These are phyloP conservation scores for Geranomyces michiganensis DNA, from an alignment of 192 early-diverging fungal species.

Conservation along the genomic window DNA sequence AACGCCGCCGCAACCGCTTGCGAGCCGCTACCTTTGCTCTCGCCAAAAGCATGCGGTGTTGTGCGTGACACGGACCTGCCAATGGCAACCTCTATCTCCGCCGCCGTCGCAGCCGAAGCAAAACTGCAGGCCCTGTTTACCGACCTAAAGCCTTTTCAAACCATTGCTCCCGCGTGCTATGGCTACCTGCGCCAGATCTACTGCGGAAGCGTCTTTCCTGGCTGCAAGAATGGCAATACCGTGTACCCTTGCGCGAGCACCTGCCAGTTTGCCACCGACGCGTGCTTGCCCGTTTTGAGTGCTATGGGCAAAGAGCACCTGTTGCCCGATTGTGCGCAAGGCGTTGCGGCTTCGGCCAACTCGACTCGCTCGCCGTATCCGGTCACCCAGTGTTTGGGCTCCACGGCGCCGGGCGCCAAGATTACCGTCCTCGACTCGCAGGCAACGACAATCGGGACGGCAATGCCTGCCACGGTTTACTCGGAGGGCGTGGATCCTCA, in stretches of 20 bases:
- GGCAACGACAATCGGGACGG: neutral
- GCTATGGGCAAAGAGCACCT: slow-evolving; percentile 7
- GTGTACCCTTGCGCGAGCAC: slow-evolving; percentile 22
- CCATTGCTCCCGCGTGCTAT: slow-evolving; percentile 22
- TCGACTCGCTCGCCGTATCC: slow-evolving; percentile 3
- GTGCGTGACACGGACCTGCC: neutral
- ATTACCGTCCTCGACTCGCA: neutral
- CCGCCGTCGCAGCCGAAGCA: neutral
- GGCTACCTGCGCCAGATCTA: slow-evolving; percentile 17
- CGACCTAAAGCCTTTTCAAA: neutral
- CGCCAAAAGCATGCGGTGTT: slow-evolving; percentile 1
- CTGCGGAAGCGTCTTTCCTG: slow-evolving; percentile 17
- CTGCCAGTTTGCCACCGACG: slow-evolving; percentile 18
- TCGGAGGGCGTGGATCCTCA: slow-evolving; percentile 2
- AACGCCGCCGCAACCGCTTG: no score
- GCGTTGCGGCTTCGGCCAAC: neutral
- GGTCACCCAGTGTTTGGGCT: slow-evolving; percentile 18
- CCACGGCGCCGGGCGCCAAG: slow-evolving; percentile 4
- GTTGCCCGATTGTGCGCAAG: slow-evolving; percentile 14
- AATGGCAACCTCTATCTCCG: neutral
- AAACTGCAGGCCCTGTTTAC: neutral
- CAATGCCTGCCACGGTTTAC: slow-evolving; percentile 10
- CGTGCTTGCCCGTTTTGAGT: slow-evolving; percentile 2
- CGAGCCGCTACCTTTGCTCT: no score
- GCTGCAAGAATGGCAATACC: slow-evolving; percentile 17